Percentiles rank a stretch among this genome's conserved stretches.
Evolutionary conservation across 306 rosid genomes (phyloP).

Genomic region (Glycine latifolia): DNA sequence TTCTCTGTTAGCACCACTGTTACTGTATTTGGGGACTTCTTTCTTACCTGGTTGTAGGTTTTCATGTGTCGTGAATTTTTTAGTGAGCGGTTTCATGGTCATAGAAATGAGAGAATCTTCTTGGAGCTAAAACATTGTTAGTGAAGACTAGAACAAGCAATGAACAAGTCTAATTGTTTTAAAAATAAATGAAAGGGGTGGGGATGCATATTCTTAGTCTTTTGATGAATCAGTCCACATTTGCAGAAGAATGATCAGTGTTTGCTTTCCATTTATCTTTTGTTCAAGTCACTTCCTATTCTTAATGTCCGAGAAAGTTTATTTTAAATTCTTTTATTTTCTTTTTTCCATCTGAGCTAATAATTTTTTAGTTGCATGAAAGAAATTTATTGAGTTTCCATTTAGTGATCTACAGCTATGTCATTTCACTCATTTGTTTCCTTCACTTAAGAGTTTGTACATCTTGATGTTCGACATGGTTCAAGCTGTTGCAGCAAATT

Average conservation of each 20-base stretch:
- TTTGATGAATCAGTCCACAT: slow-evolving; percentile 15
- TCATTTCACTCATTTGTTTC: not conserved
- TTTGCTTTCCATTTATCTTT: slow-evolving; percentile 15
- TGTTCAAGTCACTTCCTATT: slow-evolving; percentile 13
- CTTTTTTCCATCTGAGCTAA: not conserved
- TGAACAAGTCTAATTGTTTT: not conserved
- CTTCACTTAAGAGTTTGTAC: too few relatives aligned
- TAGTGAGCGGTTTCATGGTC: not conserved
- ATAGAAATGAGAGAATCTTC: not conserved
- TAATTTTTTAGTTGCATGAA: not conserved
- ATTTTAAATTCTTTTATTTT: not conserved
- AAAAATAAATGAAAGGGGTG: not conserved
- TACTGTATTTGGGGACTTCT: too few relatives aligned
- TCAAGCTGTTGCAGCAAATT: slow-evolving; percentile 7
- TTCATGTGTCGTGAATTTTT: slow-evolving; percentile 3
- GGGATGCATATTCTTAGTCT: not conserved
- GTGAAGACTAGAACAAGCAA: not conserved
- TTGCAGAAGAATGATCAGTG: not conserved
- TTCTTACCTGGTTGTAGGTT: not conserved
- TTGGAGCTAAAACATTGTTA: slow-evolving; percentile 1
- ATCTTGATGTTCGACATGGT: not conserved
- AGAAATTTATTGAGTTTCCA: slow-evolving; percentile 11
- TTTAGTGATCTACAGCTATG: not conserved
- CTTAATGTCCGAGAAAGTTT: not conserved
- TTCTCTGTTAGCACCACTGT: too few relatives aligned